Base-by-base conservation (phyloP, 495 filamentous ascomycete species). In the Penicillium mononematosum region DNA sequence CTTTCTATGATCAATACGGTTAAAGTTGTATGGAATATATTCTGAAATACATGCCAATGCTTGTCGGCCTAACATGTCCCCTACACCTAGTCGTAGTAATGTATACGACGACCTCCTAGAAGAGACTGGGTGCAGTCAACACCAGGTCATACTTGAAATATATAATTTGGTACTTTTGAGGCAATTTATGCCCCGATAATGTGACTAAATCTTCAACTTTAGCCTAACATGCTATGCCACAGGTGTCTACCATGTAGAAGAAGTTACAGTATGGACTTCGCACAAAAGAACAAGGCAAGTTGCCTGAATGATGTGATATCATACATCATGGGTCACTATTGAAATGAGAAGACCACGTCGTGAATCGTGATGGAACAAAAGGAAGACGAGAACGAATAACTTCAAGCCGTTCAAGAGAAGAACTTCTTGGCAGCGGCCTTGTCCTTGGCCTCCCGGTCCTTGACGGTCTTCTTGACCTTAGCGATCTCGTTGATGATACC, bases 401-500 rank as follows among this genome's bases (percentile, higher is more conserved):
- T 32, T 36, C 19, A 34, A 50, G 39, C 50, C 19, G 8, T 47
- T 71, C 56, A 85, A 17, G 81, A 68, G 66, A 98, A 98, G 77
- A 92, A 92, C 78, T 92, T 96, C 75, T 85, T 85, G 67, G 91
- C 94, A 27, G 87, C 88, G 32, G 85, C 88, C 79, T 91, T 93
- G 78, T 98, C 90, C 80, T 90, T 95, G 68, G 87, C 87, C 58
- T 83, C 78, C 63, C 88, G 83, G 50, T 85, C 89, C 46, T 83
- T 82, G 41, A 88, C 81, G 52, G 77, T 81, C 76, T 87, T 86
- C 82, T 93, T 96, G 27, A 92, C 85, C 50, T 78, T 76, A 34
- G 78, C 77, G 36, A 95, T 80, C 73, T 96, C 91, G 64, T 85
- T 87, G 50, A 73, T 69, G 49, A 98, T 83, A 45, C 83, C 89